Conservation (phyloP, 805 yeast genomes). For the Metschnikowia koreensis region DNA sequence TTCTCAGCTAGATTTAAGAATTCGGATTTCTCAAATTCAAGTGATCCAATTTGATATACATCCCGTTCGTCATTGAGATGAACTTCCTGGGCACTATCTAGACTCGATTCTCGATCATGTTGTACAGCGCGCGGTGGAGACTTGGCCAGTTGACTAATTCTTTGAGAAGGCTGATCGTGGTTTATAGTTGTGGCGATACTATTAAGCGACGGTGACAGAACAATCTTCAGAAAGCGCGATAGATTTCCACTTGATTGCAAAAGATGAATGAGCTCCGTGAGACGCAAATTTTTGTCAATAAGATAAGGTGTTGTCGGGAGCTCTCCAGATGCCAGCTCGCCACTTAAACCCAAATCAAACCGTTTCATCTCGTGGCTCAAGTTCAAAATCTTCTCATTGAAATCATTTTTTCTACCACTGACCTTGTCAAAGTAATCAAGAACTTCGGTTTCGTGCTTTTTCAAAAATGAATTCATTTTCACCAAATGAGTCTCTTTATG, state of each 20-base stretch:
- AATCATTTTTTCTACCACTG: slow-evolving; percentile 67
- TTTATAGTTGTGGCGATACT: slow-evolving; percentile 15
- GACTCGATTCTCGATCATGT: slow-evolving; percentile 8
- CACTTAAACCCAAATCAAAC: slow-evolving; percentile 56
- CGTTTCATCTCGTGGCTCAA: slow-evolving; percentile 56
- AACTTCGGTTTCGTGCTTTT: slow-evolving; percentile 54
- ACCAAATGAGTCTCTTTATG: slow-evolving; percentile 82
- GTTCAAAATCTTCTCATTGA: slow-evolving; percentile 55
- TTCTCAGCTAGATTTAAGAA: slow-evolving; percentile 33
- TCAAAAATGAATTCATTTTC: slow-evolving; percentile 66
- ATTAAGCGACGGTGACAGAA: slow-evolving; percentile 10
- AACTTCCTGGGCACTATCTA: slow-evolving; percentile 21
- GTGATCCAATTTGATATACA: slow-evolving; percentile 45
- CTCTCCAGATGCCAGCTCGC: slow-evolving; percentile 49
- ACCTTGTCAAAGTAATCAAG: slow-evolving; percentile 69
- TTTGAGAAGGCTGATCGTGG: slow-evolving; percentile 6
- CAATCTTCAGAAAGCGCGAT: slow-evolving; percentile 4
- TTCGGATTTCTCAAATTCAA: slow-evolving; percentile 52
- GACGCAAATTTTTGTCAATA: slow-evolving; percentile 61
- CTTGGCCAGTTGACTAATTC: slow-evolving; percentile 5
- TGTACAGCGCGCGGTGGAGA: slow-evolving; percentile 1
- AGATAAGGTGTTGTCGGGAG: slow-evolving; percentile 67
- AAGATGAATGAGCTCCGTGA: slow-evolving; percentile 55
- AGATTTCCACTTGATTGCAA: slow-evolving; percentile 27
- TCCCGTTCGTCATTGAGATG: slow-evolving; percentile 27